Base-by-base conservation (phyloP, 2,329 filamentous ascomycete genomes). In the Berkeleyomyces rouxiae region DNA sequence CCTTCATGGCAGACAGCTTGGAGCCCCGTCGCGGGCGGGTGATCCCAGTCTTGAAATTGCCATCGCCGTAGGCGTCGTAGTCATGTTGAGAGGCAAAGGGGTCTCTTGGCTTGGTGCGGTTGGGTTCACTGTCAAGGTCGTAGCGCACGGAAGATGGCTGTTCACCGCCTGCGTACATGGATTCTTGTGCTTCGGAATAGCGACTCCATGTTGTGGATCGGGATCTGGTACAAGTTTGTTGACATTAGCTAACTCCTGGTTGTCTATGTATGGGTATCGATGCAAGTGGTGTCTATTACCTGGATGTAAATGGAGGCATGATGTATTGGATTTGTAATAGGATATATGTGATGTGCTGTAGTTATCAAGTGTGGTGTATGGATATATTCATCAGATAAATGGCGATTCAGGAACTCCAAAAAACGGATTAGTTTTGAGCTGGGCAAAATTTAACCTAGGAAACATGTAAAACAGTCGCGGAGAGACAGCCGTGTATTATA, bases 11-110 rank as follows among this genome's bases (percentile, higher is more conserved):
- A 61, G 89, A 84, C 40, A 79, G 77, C 72, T 87, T 91, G 1
- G 90, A 88, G 0, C 90, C 90, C 69, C 78, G 82, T 73, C 96
- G 88, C 43, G 97, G 79, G 36, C 85, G 82, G 72, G 84, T 87
- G 69, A 96, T 86, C 57, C 84, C 82, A 47, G 84, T 68, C 61
- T 92, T 91, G 58, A 84, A 84, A 47, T 85, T 77, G 67, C 59
- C 53, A 55, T 36, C 53, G 13, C 57, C 60, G 39, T 61, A 13
- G 51, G 13, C 36, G 40, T 36, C 7, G 36, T 42, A 23, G 62
- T 64, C 59, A 16, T 61, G 39, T 23, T 64, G 31, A 10, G 60
- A 61, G 58, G 62, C 40, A 46, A 61, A 61, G 11, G 58, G 59
- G 23, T 64, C 43, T 23, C n/a, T 7, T 13, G 39, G 23, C 7